Evolutionary conservation across 805 yeast species (phyloP).

Genomic region (Candida saitoana): DNA sequence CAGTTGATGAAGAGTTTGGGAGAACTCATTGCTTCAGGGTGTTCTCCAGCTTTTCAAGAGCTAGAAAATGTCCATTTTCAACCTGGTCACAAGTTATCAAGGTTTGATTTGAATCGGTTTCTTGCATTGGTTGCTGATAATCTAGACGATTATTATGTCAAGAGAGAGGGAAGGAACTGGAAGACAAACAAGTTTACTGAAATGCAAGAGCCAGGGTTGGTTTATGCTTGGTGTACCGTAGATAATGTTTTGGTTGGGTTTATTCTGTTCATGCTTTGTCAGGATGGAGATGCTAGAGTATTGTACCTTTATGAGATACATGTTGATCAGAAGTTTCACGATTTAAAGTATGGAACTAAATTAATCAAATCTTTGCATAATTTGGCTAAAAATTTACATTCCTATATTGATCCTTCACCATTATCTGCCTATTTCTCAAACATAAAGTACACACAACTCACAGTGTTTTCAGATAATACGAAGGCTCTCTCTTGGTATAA

Average conservation of each 20-base stretch:
- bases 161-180: conserved; percentile 38
- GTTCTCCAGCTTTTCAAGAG: conserved; percentile 9
- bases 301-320: conserved; percentile 60
- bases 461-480: conserved; percentile 48
- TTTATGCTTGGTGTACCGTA: conserved; percentile 33
- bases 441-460: conserved; percentile 34
- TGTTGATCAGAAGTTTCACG: conserved; percentile 31
- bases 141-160: conserved; percentile 23
- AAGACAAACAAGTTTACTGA: conserved; percentile 39
- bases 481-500: conserved; percentile 43
- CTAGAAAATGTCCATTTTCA: conserved; percentile 4
- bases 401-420: neutral
- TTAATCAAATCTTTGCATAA: conserved; percentile 36
- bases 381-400: conserved; percentile 17
- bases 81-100: conserved; percentile 7
- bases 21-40: conserved; percentile 8
- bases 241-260: conserved; percentile 34
- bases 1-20: conserved; percentile 13
- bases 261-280: conserved; percentile 42
- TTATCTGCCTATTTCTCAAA: neutral
- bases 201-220: conserved; percentile 45
- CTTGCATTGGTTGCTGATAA: conserved; percentile 24
- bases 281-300: conserved; percentile 35
- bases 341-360: conserved; percentile 32
- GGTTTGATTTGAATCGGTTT: conserved; percentile 10